Evolutionary conservation across 163 green algal genomes (phyloP), one percentile per base, ranked within the genome.

Genomic region (Chloromonas sp.): DNA sequence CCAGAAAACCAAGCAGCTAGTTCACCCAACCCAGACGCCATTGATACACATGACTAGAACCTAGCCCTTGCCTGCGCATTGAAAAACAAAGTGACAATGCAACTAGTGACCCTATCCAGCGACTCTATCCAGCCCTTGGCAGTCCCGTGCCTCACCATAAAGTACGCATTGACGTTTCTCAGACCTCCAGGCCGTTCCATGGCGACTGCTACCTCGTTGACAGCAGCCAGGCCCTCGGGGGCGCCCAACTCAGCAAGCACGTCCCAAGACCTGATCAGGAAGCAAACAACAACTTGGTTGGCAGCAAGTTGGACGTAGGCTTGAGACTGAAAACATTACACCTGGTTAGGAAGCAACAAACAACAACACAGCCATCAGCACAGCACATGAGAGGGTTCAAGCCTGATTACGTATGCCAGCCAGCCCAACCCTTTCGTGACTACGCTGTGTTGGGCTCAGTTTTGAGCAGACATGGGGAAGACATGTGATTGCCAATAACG

Each of bases 91-190:
- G 36, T 36, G 36, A 36, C 36, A 36, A 36, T 36, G 36, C 36
- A 36, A 36, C 36, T 36, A 36, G 36, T 36, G 36, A 36, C 36
- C 36, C 36, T 36, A 36, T 36, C 36, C 36, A 36, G 36, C 36
- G 36, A 36, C 36, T 36, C 36, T 36, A 36, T 36, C 36, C 36
- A 36, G 36, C 36, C 36, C 36, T 36, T 36, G 36, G 36, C 36
- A 36, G 36, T 36, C 36, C 36, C 5, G 66, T 74, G 66, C 11
- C 85, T 78, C 71, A 89, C 86, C 86, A 87, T 87, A 84, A 89
- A 89, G 82, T 85, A 89, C 0, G 86, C 86, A 70, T 89, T 89
- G 84, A 87, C 82, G 81, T 89, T 89, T 60, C 86, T 81, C 58
- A 89, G n/a, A 11, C 60, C 14, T 3, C 78, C 59, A n/a, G 86